Base-by-base conservation (phyloP, 176 grass and related monocot species). In the Carex scoparia region DNA sequence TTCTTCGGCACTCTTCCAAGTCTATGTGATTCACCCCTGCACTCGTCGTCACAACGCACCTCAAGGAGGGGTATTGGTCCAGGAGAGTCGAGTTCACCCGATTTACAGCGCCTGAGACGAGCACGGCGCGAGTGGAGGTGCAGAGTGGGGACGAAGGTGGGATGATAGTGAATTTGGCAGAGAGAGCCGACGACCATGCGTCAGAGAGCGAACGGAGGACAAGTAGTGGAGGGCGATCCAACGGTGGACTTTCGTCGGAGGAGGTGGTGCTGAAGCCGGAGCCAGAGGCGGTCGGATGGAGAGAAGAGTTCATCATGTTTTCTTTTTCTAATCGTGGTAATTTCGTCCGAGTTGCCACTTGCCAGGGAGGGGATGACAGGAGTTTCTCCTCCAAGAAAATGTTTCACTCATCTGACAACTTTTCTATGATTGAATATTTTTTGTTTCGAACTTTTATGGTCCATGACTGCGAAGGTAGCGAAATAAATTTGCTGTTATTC, bases 21-120 rank as follows among this genome's bases (percentile, higher is more conserved):
- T 91, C 79, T 46, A 95, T 87, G 80, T 89, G 83, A 80, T 92
- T 89, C 1, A 92, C 18, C 1, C 89, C 91, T 19, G 83, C 35
- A 14, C 54, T 90, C 51, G 87, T 87, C 61, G 9, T 64, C 65
- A 95, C 10, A 27, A 92, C 10, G 79, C 71, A 90, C 64, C 83
- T 55, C 42, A 95, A 27, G n/a, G 86, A 82, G 0, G 88, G 88
- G 2, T 79, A 60, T 8, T 73, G 62, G 61, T 84, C 65, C 1
- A 92, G 58, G 73, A 89, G 60, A 16, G 33, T 48, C 0, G 54
- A 4, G 61, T 89, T 82, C 2, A 87, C 80, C 4, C 30, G 59
- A 37, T 79, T 3, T 10, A 2, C 1, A 37, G 77, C 32, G 68
- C 56, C 72, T 3, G 73, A 4, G 35, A 93, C 11, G 64, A 89